Evolutionary conservation across 108 stramenopile genomes (phyloP), one percentile per base, ranked within the genome.

Genomic region (Phaeodactylum tricornutum): DNA sequence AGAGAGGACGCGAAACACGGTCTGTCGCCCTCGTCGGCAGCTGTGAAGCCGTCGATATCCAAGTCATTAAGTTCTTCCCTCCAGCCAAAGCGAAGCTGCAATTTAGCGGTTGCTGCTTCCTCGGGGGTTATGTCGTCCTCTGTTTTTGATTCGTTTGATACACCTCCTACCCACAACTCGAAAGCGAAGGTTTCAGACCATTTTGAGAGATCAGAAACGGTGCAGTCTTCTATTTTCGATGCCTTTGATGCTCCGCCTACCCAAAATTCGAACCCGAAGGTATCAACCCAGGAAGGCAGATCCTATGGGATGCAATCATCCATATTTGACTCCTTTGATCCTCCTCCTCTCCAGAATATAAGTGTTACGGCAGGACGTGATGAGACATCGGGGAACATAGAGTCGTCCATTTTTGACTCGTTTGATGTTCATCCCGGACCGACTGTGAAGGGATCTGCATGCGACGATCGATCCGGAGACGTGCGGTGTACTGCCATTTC

Each of bases 291-390:
- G n/a, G n/a, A n/a, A n/a, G n/a, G n/a, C n/a, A n/a, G n/a, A n/a
- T n/a, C n/a, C n/a, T n/a, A n/a, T n/a, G 33, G 34, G 22, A 42
- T 57, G 41, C 27, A 47, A 21, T 50, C 65, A 1, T 78, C 81
- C 0, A 83, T 83, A 14, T 83, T 83, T 58, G 77, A 78, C 43
- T 26, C 39, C 29, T 82, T 77, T 24, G 80, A 71, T 23, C 60
- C 33, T 26, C 51, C 73, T 4, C n/a, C n/a, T n/a, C n/a, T n/a
- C n/a, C n/a, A n/a, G 29, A 41, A 42, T 14, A 67, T 67, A 43
- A 35, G n/a, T n/a, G n/a, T n/a, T n/a, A n/a, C n/a, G n/a, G n/a
- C n/a, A n/a, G n/a, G n/a, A n/a, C n/a, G n/a, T n/a, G n/a, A n/a
- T n/a, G n/a, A n/a, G n/a, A 53, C 29, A 17, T 9, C 42, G 1